Evolutionary conservation across 2,329 filamentous ascomycete genomes (phyloP).

Genomic region (Fusarium haematococcum): DNA sequence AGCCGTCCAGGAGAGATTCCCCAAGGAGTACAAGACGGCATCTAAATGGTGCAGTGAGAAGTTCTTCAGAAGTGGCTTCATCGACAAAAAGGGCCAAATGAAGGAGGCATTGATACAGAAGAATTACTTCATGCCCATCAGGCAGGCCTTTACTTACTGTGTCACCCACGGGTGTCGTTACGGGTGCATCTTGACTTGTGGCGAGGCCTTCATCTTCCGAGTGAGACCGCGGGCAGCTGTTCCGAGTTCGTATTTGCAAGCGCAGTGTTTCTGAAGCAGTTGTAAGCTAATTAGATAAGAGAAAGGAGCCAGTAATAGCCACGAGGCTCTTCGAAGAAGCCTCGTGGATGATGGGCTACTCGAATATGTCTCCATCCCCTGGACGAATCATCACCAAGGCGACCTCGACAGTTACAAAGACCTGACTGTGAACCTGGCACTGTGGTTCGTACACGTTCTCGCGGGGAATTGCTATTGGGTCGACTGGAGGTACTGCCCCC

Average conservation of each 20-base stretch:
- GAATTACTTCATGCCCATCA: constrained; percentile 16
- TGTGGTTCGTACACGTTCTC: constrained; percentile 32
- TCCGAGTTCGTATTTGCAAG: not conserved
- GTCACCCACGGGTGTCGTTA: constrained; percentile 24
- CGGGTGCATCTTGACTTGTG: constrained; percentile 29
- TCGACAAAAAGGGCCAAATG: constrained; percentile 9
- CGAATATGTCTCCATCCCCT: constrained; percentile 30
- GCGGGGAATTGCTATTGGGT: constrained; percentile 19
- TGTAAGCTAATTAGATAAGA: not conserved
- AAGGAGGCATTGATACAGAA: not conserved
- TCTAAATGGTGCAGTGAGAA: constrained; percentile 20
- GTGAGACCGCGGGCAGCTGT: not conserved
- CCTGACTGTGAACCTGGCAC: constrained; percentile 23
- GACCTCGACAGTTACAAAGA: not conserved
- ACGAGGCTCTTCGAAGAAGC: not conserved
- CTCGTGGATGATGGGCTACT: constrained; percentile 16
- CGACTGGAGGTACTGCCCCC: constrained; percentile 13
- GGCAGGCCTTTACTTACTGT: constrained; percentile 27
- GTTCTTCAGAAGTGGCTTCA: constrained; percentile 1
- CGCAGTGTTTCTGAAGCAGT: too few species aligned
- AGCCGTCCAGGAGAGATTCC: constrained; percentile 5
- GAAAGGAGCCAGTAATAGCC: not conserved
- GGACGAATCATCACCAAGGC: constrained; percentile 13
- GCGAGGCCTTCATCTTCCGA: constrained; percentile 26
- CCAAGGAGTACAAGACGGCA: constrained; percentile 28